Evolutionary conservation across 2,329 filamentous ascomycete genomes (phyloP).

Genomic region (Conoideocrella luteorostrata): DNA sequence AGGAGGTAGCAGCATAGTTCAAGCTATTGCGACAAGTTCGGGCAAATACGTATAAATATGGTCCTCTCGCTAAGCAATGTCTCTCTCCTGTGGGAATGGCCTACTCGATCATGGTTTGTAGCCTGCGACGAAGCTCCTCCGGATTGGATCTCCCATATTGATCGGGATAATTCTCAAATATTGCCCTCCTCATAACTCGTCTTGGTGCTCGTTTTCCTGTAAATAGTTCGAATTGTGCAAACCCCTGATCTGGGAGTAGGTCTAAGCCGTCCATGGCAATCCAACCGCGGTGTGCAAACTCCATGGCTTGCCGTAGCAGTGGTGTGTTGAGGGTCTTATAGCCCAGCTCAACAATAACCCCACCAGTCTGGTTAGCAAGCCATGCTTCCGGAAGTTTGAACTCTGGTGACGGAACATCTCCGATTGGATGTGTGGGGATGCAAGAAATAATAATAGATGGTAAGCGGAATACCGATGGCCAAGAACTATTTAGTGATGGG

Average conservation of each 20-base stretch:
- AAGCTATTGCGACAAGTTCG: not conserved
- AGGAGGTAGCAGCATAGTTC: no score
- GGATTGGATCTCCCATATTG: conserved; percentile 34
- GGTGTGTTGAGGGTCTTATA: conserved; percentile 71
- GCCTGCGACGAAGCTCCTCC: conserved; percentile 29
- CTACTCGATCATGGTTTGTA: conserved; percentile 20
- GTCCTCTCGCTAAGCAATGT: no score
- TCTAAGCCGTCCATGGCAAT: conserved; percentile 71
- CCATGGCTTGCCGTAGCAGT: conserved; percentile 60
- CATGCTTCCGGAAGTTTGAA: conserved; percentile 64
- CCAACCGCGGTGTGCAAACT: conserved; percentile 57
- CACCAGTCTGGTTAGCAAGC: conserved; percentile 66
- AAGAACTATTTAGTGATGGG: conserved; percentile 49
- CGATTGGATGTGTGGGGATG: conserved; percentile 64
- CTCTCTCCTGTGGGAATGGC: not conserved
- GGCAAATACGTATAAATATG: not conserved
- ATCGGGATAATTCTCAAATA: conserved; percentile 40
- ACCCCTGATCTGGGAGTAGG: conserved; percentile 70
- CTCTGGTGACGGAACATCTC: conserved; percentile 57
- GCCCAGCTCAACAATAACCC: conserved; percentile 67
- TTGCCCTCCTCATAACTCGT: conserved; percentile 62
- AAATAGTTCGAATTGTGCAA: conserved; percentile 76
- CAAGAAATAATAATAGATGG: conserved; percentile 73
- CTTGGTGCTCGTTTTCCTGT: conserved; percentile 52
- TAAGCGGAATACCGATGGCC: conserved; percentile 56